Evolutionary conservation across 2,329 filamentous ascomycete genomes (phyloP).

Genomic region (Aspergillus alliaceus): DNA sequence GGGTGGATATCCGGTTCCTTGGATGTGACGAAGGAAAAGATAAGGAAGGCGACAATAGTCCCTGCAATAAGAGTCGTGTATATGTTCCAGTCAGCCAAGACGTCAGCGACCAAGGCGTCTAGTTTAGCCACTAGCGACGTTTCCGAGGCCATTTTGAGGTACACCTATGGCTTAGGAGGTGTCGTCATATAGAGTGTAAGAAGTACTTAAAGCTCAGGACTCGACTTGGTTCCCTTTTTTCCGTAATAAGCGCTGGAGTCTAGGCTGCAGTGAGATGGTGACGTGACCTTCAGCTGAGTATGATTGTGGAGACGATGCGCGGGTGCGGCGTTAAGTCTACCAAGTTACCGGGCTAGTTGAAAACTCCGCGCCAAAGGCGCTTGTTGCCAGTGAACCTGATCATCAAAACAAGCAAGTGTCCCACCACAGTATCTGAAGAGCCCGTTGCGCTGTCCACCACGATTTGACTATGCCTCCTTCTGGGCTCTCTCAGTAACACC

Average conservation of each 20-base stretch:
- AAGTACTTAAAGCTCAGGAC: not conserved
- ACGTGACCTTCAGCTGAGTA: slow-evolving; percentile 13
- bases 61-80: slow-evolving; percentile 73
- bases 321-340: not conserved
- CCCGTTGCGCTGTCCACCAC: not conserved
- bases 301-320: slow-evolving; percentile 17
- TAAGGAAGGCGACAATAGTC: slow-evolving; percentile 64
- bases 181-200: slow-evolving; percentile 2
- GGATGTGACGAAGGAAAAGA: slow-evolving; percentile 68
- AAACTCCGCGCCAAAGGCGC: slow-evolving; percentile 22
- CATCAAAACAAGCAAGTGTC: slow-evolving; percentile 21
- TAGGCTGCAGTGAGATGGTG: slow-evolving; percentile 6
- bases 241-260: not conserved
- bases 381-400: slow-evolving; percentile 17
- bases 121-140: slow-evolving; percentile 64
- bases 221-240: not conserved
- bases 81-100: slow-evolving; percentile 78
- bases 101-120: slow-evolving; percentile 67
- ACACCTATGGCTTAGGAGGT: not conserved
- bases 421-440: not conserved
- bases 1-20: slow-evolving; percentile 90
- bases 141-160: slow-evolving; percentile 38
- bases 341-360: slow-evolving; percentile 13
- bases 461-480: slow-evolving; percentile 7
- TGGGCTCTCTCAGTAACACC: not conserved